Evolutionary conservation across 257 asterid genomes (phyloP), one percentile per base, ranked within the genome.

Genomic region (Fraxinus quadrangulata): DNA sequence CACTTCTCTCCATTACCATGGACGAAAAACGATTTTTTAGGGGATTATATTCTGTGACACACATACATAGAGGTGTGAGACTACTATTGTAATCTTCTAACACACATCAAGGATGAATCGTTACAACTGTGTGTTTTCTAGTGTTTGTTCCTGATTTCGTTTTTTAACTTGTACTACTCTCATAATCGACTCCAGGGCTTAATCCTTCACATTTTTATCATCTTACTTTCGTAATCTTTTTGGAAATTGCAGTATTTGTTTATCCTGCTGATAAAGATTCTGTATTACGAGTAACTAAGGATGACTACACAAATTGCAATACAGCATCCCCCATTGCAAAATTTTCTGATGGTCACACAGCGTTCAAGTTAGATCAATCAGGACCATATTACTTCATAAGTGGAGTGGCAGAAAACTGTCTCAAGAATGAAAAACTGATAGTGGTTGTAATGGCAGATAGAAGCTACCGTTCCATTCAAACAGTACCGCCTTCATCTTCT

Each of bases 311-410:
- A 21, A 84, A 77, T 19, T 92, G 97, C 94, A 86, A 82, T 28
- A 84, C 90, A 0, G 86, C 67, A 0, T 37, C 87, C 0, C 92
- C 95, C 6, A 66, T 89, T 3, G 81, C 82, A 0, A 87, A 89
- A 83, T 84, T 80, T 65, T 80, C 81, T 1, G 94, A 87, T 33
- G 96, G 98, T 4, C 87, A 86, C 77, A 85, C 91, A 0, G 85
- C 54, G 47, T 73, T 85, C 84, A 82, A 71, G 33, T 76, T 92
- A 34, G 74, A 84, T 42, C 87, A 85, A 23, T 88, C 96, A 3
- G 98, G 97, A 4, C 81, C 96, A 10, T 77, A 88, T 70, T 89
- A 88, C 84, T 94, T 92, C 93, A 90, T 94, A 3, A 94, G 98
- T 69, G 96, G 97, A 6, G 87, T 84, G 42, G 84, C 75, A 33